phyloP scores from a whole-genome alignment of 1,139 yeast species.

The Kodamaea derodonti region DNA sequence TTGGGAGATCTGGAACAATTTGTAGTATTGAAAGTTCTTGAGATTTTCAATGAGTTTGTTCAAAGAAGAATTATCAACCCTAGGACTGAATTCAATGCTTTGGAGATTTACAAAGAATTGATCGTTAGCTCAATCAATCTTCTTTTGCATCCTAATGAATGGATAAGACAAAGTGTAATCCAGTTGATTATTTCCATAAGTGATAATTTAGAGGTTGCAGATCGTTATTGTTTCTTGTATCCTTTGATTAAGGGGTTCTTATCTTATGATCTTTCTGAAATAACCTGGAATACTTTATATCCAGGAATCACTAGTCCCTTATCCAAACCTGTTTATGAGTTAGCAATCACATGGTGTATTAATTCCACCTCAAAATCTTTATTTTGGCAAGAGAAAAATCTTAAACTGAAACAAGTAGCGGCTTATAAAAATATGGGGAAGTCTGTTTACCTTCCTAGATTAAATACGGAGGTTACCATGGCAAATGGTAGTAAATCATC shows the following conservation, averaged over 20 bases:
- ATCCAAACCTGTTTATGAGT: conserved; percentile 60
- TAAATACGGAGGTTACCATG: conserved; percentile 12
- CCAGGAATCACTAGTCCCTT: conserved; percentile 66
- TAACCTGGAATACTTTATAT: conserved; percentile 61
- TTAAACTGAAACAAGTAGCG: conserved; percentile 6
- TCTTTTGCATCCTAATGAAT: conserved; percentile 79
- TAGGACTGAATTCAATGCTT: conserved; percentile 35
- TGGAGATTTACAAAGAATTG: conserved; percentile 38
- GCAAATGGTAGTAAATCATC: conserved; percentile 14
- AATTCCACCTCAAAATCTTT: conserved; percentile 58
- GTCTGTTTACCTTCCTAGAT: conserved; percentile 34
- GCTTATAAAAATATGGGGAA: conserved; percentile 25
- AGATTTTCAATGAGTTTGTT: conserved; percentile 50
- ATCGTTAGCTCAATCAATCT: conserved; percentile 27
- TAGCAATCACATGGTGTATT: conserved; percentile 69
- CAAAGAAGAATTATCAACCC: conserved; percentile 33
- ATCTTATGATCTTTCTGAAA: conserved; percentile 67
- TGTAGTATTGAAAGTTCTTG: conserved; percentile 73
- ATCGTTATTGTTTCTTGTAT: conserved; percentile 73
- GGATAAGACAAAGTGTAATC: conserved; percentile 74
- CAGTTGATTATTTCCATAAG: conserved; percentile 61
- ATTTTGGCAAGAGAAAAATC: conserved; percentile 63
- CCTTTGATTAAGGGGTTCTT: conserved; percentile 79
- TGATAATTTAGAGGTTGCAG: conserved; percentile 66
- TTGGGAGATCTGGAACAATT: conserved; percentile 79